Evolutionary conservation across 192 early-diverging fungal species (phyloP), one percentile per base, ranked within the genome.

Genomic region (Coemansia sp.): DNA sequence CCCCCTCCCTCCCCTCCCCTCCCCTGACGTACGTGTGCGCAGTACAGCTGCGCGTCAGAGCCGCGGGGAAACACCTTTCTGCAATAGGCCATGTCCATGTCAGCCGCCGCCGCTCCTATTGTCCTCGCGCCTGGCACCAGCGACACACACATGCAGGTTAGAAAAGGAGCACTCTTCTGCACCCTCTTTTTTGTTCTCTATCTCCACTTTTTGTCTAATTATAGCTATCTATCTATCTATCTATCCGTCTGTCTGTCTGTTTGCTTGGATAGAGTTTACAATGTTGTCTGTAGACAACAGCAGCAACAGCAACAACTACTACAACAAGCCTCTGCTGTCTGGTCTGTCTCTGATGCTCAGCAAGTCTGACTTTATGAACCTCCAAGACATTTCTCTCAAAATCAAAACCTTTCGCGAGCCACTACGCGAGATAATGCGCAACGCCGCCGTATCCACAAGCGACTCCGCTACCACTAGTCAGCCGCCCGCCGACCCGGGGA

Each of bases 371-470:
- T 59, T 73, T 42, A 46, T 61, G 32, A 45, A 46, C 27, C 49
- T 82, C 40, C 70, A 73, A 9, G 73, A 73, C 31, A 59, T 82
- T 6, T 82, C 79, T 2, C 40, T 64, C n/a, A 66, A 60, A 46
- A 58, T 82, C 59, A 76, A 72, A 41, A 63, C 59, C 22, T 54
- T 76, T 12, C 73, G 73, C 27, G 79, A 82, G 60, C 79, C 73
- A 0, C 61, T 76, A 38, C 73, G 79, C 73, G 73, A 82, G 35
- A 63, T 82, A 6, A 49, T 71, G 53, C 73, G 79, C 57, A 49
- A 38, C 19, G 68, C 73, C 7, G 58, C 56, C 8, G 38, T 47
- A 19, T 37, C 41, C 63, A 59, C 24, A 22, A 19, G 40, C 31
- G 19, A 51, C 19, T 24, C 35, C 17, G 37, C 40, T 10, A 25